Percentiles rank a stretch among this genome's conserved stretches.
phyloP scores from a whole-genome alignment of 371 early-diverging fungal species.

The Parasitella parasitica region DNA sequence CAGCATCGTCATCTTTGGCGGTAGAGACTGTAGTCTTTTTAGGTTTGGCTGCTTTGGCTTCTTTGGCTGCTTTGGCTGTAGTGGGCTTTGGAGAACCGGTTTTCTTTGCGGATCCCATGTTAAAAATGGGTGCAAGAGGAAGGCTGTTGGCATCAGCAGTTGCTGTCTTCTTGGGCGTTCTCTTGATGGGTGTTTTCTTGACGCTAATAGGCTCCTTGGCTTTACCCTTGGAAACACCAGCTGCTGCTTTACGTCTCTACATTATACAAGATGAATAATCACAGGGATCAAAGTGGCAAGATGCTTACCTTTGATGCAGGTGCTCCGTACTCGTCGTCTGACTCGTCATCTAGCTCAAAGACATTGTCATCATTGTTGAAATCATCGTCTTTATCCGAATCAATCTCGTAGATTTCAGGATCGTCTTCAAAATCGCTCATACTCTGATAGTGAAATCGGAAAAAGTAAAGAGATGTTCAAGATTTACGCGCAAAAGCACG shows the following conservation, averaged over 20 bases:
- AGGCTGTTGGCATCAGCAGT: neutral
- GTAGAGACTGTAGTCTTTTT: neutral
- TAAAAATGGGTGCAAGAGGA: neutral
- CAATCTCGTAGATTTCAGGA: neutral
- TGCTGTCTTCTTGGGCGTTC: neutral
- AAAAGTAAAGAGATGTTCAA: neutral
- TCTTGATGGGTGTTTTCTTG: constrained; percentile 7
- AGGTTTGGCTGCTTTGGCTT: neutral
- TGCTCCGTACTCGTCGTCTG: constrained; percentile 16
- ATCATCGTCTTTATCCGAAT: neutral
- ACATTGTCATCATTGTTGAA: constrained; percentile 9
- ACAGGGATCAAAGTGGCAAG: neutral
- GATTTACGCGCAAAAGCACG: neutral
- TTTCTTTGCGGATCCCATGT: neutral
- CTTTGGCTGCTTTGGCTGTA: neutral
- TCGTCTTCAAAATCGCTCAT: constrained; percentile 22
- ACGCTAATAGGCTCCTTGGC: neutral
- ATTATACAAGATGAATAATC: neutral
- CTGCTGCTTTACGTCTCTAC: constrained; percentile 9
- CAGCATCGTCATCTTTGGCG: neutral
- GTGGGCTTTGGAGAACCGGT: neutral
- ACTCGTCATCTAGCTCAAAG: neutral
- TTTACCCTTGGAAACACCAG: neutral
- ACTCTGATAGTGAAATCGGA: neutral
- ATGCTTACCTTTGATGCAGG: constrained; percentile 7